phyloP scores from a whole-genome alignment of 73 alveolate genomes.

The Paramecium caudatum region DNA sequence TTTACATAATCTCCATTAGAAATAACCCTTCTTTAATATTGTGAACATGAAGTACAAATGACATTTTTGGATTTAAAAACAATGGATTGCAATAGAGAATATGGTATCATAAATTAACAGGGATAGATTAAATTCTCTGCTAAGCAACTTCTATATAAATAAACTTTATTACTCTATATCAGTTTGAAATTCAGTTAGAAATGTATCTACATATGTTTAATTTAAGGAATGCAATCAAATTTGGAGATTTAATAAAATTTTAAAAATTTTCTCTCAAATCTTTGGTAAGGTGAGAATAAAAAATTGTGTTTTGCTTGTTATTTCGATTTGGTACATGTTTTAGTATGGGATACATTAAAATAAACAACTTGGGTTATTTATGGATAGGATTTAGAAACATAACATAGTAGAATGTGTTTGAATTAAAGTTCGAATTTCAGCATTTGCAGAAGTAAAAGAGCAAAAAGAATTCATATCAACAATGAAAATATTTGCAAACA shows the following conservation, averaged over 20 bases:
- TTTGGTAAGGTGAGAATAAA: not conserved
- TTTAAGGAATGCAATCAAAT: slow-evolving; percentile 50
- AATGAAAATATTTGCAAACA: not conserved
- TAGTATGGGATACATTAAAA: slow-evolving; percentile 42
- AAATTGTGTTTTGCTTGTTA: slow-evolving; percentile 25
- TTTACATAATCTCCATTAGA: slow-evolving; percentile 49
- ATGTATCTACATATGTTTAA: slow-evolving; percentile 50
- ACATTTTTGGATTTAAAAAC: not conserved
- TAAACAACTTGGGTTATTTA: not conserved
- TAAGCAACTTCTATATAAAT: not conserved
- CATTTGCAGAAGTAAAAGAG: not conserved
- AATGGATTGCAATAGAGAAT: not conserved
- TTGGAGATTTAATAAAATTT: slow-evolving; percentile 7
- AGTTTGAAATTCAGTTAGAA: not conserved
- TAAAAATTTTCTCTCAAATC: not conserved
- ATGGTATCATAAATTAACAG: not conserved
- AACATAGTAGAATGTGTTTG: not conserved
- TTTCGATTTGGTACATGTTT: slow-evolving; percentile 14
- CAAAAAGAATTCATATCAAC: not conserved
- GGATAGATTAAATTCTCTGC: slow-evolving; percentile 2
- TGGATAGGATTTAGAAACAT: not conserved
- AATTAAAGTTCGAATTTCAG: not conserved
- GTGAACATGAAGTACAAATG: not conserved
- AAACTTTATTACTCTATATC: not conserved
- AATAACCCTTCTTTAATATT: not conserved